Conservation (phyloP, 2,329 filamentous ascomycete species). For the Coniella vitis region DNA sequence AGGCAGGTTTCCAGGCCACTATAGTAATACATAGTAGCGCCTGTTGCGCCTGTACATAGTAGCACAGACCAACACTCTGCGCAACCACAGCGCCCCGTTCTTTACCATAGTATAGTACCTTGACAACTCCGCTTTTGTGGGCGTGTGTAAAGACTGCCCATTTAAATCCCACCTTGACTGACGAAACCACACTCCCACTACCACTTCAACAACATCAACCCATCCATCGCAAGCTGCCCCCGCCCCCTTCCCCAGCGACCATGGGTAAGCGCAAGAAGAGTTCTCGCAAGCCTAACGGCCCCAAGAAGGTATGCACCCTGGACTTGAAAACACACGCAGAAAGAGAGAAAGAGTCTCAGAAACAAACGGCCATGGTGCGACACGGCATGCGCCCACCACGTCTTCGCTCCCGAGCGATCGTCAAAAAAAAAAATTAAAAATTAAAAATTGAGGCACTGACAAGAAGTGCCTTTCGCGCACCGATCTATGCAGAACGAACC, state of each 20-base stretch:
- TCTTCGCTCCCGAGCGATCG: background rate
- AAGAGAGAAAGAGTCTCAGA: background rate
- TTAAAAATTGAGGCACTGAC: background rate
- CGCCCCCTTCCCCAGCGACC: slow-evolving; percentile 9
- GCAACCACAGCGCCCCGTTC: no score
- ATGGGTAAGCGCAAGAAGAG: slow-evolving; percentile 96
- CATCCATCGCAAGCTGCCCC: no score
- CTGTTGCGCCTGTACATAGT: no score
- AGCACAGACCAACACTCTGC: no score
- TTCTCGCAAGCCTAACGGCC: slow-evolving; percentile 70
- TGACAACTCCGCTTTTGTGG: no score
- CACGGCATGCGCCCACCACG: background rate
- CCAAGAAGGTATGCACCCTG: slow-evolving; percentile 61
- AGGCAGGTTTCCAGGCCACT: no score
- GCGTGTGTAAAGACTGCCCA: no score
- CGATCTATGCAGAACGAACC: slow-evolving; percentile 50
- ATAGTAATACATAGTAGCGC: no score
- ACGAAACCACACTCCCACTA: background rate
- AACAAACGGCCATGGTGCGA: background rate
- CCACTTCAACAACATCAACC: background rate
- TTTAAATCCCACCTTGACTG: no score
- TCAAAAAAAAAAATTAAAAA: background rate
- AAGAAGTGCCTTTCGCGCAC: no score
- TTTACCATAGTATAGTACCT: no score
- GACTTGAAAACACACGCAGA: background rate